phyloP scores from a whole-genome alignment of 805 yeast species.

The Lachancea fermentati region DNA sequence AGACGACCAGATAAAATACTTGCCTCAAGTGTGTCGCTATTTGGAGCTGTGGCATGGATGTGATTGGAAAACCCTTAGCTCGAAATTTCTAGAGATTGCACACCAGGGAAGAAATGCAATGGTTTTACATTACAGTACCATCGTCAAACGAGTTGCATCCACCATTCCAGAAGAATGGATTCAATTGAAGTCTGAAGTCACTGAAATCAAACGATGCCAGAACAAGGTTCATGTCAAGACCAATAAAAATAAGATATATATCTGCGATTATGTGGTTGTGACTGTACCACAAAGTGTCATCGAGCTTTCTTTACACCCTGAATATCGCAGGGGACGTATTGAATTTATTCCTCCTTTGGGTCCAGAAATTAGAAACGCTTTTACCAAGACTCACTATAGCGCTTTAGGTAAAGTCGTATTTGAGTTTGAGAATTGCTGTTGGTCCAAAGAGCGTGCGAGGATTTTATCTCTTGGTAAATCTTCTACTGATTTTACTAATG shows the following conservation, averaged over 20 bases:
- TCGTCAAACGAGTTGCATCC: constrained; percentile 42
- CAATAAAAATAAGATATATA: constrained; percentile 27
- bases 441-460: constrained; percentile 52
- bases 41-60: constrained; percentile 80
- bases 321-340: constrained; percentile 39
- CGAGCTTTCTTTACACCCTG: constrained; percentile 30
- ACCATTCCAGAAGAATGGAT: constrained; percentile 39
- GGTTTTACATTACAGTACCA: constrained; percentile 47
- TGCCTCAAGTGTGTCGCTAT: constrained; percentile 48
- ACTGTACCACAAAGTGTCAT: constrained; percentile 76
- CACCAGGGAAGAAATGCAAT: constrained; percentile 77
- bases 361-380: constrained; percentile 35
- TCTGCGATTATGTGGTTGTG: constrained; percentile 56
- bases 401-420: constrained; percentile 68
- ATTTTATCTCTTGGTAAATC: constrained; percentile 40
- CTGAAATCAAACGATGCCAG: constrained; percentile 33
- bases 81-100: constrained; percentile 61
- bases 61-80: constrained; percentile 60
- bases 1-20: constrained; percentile 43
- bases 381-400: constrained; percentile 52
- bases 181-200: constrained; percentile 34
- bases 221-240: constrained; percentile 33
- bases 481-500: constrained; percentile 11
- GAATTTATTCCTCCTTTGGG: constrained; percentile 56
- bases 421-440: constrained; percentile 58